These are phyloP conservation scores for Cryphonectria parasitica DNA, from an alignment of 2,329 filamentous ascomycete genomes.

Conservation along the genomic window DNA sequence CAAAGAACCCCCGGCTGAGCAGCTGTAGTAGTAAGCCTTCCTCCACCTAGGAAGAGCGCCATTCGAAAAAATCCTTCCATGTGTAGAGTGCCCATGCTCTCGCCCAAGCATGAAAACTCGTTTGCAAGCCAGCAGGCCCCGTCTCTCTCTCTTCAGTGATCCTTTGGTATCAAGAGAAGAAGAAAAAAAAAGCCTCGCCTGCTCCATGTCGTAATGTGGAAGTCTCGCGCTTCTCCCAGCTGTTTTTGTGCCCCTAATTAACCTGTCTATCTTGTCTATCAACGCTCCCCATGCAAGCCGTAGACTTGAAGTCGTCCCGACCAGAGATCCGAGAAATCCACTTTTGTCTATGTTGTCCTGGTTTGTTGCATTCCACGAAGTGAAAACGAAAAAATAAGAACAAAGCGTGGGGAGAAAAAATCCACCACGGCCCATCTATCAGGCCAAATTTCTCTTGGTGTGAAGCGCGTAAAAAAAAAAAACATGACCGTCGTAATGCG, in stretches of 20 bases:
- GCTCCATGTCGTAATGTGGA: slow-evolving; percentile 25
- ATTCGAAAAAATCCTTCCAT: slow-evolving; percentile 27
- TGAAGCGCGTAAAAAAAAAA: slow-evolving; percentile 45
- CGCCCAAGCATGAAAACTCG: slow-evolving; percentile 27
- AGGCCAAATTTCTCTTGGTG: slow-evolving; percentile 43
- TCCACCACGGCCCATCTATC: slow-evolving; percentile 44
- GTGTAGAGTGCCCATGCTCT: slow-evolving; percentile 26
- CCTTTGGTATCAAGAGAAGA: slow-evolving; percentile 26
- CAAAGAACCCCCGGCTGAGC: slow-evolving; percentile 26
- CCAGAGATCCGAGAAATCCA: slow-evolving; percentile 67
- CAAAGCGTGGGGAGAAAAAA: slow-evolving; percentile 27
- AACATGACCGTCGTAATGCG: slow-evolving; percentile 46
- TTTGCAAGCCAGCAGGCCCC: slow-evolving; percentile 26
- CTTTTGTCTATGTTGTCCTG: slow-evolving; percentile 64
- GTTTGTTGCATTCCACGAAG: slow-evolving; percentile 36
- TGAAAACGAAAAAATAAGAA: slow-evolving; percentile 31
- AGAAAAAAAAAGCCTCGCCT: slow-evolving; percentile 28
- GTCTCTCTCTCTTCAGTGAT: slow-evolving; percentile 24
- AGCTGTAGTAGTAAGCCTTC: slow-evolving; percentile 27
- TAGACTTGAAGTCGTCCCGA: slow-evolving; percentile 35
- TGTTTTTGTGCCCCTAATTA: slow-evolving; percentile 29
- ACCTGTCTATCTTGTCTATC: slow-evolving; percentile 32
- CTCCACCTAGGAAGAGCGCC: slow-evolving; percentile 28
- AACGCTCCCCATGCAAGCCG: slow-evolving; percentile 30
- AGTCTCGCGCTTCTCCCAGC: slow-evolving; percentile 29